Base-by-base conservation (phyloP, 805 yeast genomes). In the Pichia insulana region DNA sequence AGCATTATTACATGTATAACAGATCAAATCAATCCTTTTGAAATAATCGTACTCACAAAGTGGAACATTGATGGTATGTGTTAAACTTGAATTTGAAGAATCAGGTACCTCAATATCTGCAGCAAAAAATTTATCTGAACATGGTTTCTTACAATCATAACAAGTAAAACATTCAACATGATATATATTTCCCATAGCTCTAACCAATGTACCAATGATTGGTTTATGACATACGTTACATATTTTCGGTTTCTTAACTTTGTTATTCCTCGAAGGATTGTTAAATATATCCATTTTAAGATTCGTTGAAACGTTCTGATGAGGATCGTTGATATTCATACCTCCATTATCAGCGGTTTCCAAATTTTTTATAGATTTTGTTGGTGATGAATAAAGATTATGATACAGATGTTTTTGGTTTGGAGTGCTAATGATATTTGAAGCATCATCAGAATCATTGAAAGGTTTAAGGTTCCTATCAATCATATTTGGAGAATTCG, bases 11-110 rank as follows among this genome's bases (percentile, higher is more conserved):
- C 99, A 92, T 15, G 78, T 83, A 55, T 72, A 74, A 57, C 99
- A 92, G n/a, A 92, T 74, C 40, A 92, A 70, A 44, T 85, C 83
- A 43, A 88, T 73, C 51, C 95, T 74, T 57, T 76, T 79, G 67
- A 92, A 92, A 61, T 88, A 92, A 63, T 92, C 95, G 51, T 78
- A 83, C 63, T 92, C 98, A 63, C 99, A 92, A 22, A 92, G 69
- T 0, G 86, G 76, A 5, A 79, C 74, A 35, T 67, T 58, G 4
- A 58, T 65, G n/a, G 61, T 63, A 10, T 61, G 53, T 7, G 15
- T n/a, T 11, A 16, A 5, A 18, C 34, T 33, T 2, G 42, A 31
- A 28, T 41, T 31, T 8, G 26, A 9, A 17, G 32, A 27, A 3
- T 19, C 34, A 18, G 44, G 39, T n/a, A 50, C 45, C 31, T 46